Evolutionary conservation across 2,329 filamentous ascomycete genomes (phyloP).

Genomic region (Pezizomycotina sp.): DNA sequence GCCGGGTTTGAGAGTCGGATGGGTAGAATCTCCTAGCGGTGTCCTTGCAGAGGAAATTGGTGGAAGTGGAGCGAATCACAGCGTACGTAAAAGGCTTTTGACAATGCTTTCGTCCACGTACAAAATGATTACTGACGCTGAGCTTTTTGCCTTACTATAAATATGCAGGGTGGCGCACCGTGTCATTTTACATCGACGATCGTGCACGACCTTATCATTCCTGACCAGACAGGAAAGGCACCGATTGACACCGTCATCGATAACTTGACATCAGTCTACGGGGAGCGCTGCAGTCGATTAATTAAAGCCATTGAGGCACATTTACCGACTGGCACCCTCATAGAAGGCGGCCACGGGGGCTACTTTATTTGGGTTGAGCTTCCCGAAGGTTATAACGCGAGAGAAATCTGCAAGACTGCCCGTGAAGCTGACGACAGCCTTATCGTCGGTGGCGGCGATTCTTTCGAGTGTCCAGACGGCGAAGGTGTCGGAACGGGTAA

Average conservation of each 20-base stretch:
- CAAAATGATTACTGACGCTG: slow-evolving; percentile 14
- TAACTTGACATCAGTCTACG: slow-evolving; percentile 39
- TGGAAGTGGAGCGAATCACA: slow-evolving; percentile 36
- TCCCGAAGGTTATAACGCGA: slow-evolving; percentile 35
- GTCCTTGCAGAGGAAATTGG: slow-evolving; percentile 41
- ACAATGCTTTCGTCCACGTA: slow-evolving; percentile 38
- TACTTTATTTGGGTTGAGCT: slow-evolving; percentile 74
- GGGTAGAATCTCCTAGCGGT: slow-evolving; percentile 54
- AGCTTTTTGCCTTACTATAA: slow-evolving; percentile 21
- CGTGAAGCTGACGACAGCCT: slow-evolving; percentile 45
- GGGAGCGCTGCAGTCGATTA: slow-evolving; percentile 39
- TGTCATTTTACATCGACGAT: slow-evolving; percentile 39
- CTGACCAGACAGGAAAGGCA: slow-evolving; percentile 33
- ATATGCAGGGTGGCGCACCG: slow-evolving; percentile 42
- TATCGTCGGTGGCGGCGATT: slow-evolving; percentile 51
- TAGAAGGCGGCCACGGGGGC: slow-evolving; percentile 42
- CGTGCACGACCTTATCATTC: slow-evolving; percentile 36
- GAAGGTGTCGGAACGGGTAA: slow-evolving; percentile 20
- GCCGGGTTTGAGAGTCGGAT: slow-evolving; percentile 72
- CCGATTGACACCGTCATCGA: slow-evolving; percentile 33
- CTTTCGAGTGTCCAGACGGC: slow-evolving; percentile 44
- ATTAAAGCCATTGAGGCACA: slow-evolving; percentile 42
- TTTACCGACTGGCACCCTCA: slow-evolving; percentile 46
- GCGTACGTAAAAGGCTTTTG: no score
- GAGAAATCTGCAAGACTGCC: slow-evolving; percentile 40